Conservation (phyloP, 208 protist genomes). For the Acanthamoeba triangularis region DNA sequence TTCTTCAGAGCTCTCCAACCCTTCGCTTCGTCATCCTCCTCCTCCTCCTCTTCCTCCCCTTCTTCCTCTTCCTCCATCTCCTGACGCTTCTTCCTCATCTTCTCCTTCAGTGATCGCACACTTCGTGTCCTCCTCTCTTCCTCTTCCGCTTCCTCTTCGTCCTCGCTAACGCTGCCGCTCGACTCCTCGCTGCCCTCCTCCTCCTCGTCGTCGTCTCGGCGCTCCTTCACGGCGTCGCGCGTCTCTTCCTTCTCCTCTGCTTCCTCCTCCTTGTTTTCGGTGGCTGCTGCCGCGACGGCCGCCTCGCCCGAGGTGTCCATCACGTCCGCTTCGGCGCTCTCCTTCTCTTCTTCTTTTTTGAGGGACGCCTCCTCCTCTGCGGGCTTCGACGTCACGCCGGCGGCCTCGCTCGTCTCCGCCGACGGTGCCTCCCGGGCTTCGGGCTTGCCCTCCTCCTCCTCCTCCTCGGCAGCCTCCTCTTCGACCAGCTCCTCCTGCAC, state of each 20-base stretch:
- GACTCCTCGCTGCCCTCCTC: not conserved
- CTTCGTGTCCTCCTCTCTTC: not conserved
- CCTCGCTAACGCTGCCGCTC: not conserved
- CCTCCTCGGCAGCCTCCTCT: not conserved
- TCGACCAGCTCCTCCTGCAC: not conserved
- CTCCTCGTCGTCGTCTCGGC: not conserved
- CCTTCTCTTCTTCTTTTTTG: not conserved
- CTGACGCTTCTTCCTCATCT: not conserved
- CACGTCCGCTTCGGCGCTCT: not conserved
- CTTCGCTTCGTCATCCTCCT: not conserved
- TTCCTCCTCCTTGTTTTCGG: not conserved
- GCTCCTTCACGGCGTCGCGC: not conserved
- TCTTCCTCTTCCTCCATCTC: not conserved
- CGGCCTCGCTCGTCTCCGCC: not conserved
- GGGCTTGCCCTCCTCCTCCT: not conserved
- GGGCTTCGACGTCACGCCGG: not conserved
- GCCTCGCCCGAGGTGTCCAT: not conserved
- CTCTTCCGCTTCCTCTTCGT: not conserved
- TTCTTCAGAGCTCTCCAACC: not conserved
- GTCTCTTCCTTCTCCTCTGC: not conserved
- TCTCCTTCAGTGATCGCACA: not conserved
- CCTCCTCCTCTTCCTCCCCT: not conserved
- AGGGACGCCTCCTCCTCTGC: not conserved
- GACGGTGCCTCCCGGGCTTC: not conserved
- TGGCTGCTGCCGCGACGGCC: not conserved